Base-by-base conservation (phyloP, 257 asterid genomes). In the Penstemon eatonii region DNA sequence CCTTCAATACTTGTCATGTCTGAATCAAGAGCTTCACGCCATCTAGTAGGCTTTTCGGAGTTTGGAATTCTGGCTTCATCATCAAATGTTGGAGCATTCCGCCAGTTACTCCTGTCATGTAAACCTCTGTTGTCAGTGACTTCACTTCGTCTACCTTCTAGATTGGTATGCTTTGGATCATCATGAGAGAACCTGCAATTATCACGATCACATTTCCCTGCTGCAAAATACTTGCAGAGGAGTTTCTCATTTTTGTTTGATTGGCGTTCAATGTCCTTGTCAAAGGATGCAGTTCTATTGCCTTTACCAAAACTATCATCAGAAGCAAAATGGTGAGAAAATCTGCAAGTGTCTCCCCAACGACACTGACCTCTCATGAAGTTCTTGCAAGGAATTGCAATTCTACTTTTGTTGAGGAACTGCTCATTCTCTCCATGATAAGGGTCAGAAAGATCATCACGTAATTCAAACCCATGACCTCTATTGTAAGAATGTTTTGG, bases 301-400 rank as follows among this genome's bases (percentile, higher is more conserved):
- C 80, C 76, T 68, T 66, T 78, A 67, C 73, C 84, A 72, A 63
- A 71, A 70, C 66, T 70, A 51, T 82, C 86, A 71, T 79, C 79
- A 50, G 87, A 70, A 69, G 79, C 79, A 51, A 60, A 68, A 73
- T 78, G 81, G 75, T 91, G 98, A 64, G 95, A 85, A 78, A 81
- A 91, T 83, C 83, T 79, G 86, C 98, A 91, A 11, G 78, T 42
- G 72, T 90, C 92, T 63, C 90, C 98, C 95, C 88, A 87, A 44
- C 85, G 83, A 64, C 95, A 89, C 36, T 63, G 85, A 43, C 95
- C 95, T 79, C 74, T 87, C 58, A 80, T 33, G 56, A 87, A 82
- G 65, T 87, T 83, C 79, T 74, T 85, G 75, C 98, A 89, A 65
- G 84, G 80, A 67, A 84, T 63, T 60, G 77, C 59, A 68, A 68